These are phyloP conservation scores for Gloeophyllum trabeum DNA, from an alignment of 768 basidiomycete genomes.

Conservation along the genomic window DNA sequence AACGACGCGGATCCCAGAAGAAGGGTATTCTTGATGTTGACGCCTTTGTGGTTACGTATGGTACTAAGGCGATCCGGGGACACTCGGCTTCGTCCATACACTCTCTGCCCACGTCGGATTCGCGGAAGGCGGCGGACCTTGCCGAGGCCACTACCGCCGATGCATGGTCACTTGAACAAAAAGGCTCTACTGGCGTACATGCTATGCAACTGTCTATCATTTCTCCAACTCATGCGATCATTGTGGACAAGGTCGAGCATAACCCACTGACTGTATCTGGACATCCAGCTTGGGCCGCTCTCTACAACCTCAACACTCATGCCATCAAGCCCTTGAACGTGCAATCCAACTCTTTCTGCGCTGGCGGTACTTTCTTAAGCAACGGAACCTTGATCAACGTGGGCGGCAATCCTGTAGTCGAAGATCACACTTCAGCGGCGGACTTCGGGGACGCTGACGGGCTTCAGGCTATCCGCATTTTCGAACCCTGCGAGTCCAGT, in stretches of 20 bases:
- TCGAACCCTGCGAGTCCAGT: constrained; percentile 50
- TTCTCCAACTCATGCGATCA: constrained; percentile 56
- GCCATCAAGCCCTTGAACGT: constrained; percentile 48
- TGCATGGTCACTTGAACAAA: constrained; percentile 42
- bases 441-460: constrained; percentile 74
- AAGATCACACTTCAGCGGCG: constrained; percentile 46
- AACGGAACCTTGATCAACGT: constrained; percentile 74
- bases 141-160: constrained; percentile 5
- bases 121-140: constrained; percentile 3
- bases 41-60: constrained; percentile 55
- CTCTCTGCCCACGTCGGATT: constrained; percentile 5
- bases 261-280: constrained; percentile 65
- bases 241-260: constrained; percentile 81
- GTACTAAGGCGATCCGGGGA: constrained; percentile 8
- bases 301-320: constrained; percentile 61
- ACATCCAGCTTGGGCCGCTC: constrained; percentile 73
- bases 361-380: constrained; percentile 65
- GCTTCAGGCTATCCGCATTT: constrained; percentile 60
- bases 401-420: constrained; percentile 74
- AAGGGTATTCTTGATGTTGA: constrained; percentile 40
- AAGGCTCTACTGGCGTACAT: constrained; percentile 63
- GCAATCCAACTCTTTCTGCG: constrained; percentile 80
- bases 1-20: constrained; percentile 22
- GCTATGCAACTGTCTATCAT: constrained; percentile 71
- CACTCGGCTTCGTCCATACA: background rate